Evolutionary conservation across 2,329 filamentous ascomycete species (phyloP), one percentile per base, ranked within the genome.

Genomic region (Aspergillus aculeatinus): DNA sequence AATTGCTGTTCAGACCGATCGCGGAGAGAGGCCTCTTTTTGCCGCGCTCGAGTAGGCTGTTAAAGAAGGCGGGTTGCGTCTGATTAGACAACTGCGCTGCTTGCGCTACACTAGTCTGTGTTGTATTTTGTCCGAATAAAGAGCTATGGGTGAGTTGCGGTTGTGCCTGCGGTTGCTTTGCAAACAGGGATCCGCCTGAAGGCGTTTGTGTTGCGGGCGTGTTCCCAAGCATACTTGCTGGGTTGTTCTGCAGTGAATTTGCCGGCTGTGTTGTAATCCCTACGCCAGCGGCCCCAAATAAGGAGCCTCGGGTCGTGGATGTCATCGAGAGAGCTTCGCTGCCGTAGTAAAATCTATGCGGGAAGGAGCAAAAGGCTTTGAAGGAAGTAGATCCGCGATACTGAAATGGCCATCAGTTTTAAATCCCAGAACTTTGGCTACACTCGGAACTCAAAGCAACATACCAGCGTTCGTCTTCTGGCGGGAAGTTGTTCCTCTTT

Each of bases 21-120:
- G 88, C 87, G 66, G 87, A 86, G 65, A 88, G 84, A 55, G 87
- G 85, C 63, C 91, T 87, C 74, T 88, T 88, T 71, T 83, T 86
- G 39, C 85, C 84, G 60, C 85, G 82, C 69, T 89, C 86, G 23
- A 89, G 74, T 39, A 89, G 72, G 64, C 85, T 85, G 66, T 87
- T 86, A 69, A 88, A 89, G 67, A 87, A 87, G 0, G 85, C 85
- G 29, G 85, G 83, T 65, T 84, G 81, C 4, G 71, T 56, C 53
- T 75, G 74, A 16, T 62, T 59, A 27, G 72, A 63, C 55, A 67
- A 56, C 57, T 68, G 69, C 21, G 65, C 63, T 47, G 71, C 66
- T 33, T 68, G 69, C n/a, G 51, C 48, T n/a, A 57, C 52, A 63
- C 61, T 65, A 21, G 61, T 50, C 51, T 68, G 70, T 33, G 65